Conservation (phyloP, 2,329 filamentous ascomycete genomes). For the Aspergillus sp. region DNA sequence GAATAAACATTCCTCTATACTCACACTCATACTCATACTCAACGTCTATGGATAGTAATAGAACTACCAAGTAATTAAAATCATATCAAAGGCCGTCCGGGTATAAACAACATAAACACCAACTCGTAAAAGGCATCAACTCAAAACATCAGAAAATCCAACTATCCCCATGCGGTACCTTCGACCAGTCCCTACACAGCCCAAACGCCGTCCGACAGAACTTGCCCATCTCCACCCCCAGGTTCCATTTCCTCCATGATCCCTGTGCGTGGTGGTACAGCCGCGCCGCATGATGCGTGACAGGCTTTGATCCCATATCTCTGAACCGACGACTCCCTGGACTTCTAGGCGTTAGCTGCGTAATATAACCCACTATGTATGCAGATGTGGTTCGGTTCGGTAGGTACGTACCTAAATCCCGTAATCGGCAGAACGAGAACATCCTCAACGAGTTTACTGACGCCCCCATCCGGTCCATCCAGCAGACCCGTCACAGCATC, state of each 20-base stretch:
- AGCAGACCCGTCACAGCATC: slow-evolving; percentile 29
- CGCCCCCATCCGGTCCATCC: slow-evolving; percentile 29
- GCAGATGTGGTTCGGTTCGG: accelerated
- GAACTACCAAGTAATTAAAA: no score
- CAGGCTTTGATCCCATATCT: slow-evolving; percentile 35
- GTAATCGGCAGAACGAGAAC: slow-evolving; percentile 36
- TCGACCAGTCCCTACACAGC: slow-evolving; percentile 31
- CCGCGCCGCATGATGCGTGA: slow-evolving; percentile 28
- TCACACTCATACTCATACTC: no score
- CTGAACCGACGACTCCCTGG: slow-evolving; percentile 27
- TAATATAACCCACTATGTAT: neutral
- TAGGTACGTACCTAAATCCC: slow-evolving; percentile 29
- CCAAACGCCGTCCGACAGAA: slow-evolving; percentile 33
- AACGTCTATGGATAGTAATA: no score
- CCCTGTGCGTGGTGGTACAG: slow-evolving; percentile 32
- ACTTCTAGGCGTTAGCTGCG: slow-evolving; percentile 6
- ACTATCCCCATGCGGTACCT: slow-evolving; percentile 12
- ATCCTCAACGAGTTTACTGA: slow-evolving; percentile 30
- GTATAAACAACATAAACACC: neutral
- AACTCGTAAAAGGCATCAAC: neutral
- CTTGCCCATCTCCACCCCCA: slow-evolving; percentile 31
- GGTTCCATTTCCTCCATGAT: slow-evolving; percentile 29
- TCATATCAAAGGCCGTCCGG: no score
- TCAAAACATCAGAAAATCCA: neutral
- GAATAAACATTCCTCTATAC: no score